Evolutionary conservation across 2,329 filamentous ascomycete genomes (phyloP).

Genomic region (Didymella lethalis): DNA sequence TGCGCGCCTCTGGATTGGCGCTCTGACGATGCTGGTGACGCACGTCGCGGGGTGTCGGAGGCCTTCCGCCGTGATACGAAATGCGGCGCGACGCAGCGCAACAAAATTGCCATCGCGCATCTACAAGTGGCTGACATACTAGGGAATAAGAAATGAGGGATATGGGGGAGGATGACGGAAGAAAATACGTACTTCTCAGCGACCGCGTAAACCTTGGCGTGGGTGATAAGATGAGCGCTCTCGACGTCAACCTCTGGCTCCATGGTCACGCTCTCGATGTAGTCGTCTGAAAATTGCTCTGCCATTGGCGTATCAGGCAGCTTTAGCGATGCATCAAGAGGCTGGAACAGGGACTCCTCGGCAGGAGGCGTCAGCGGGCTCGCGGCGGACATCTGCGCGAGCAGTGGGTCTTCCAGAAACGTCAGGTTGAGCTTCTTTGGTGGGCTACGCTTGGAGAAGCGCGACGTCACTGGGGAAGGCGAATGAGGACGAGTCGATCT

Average conservation of each 20-base stretch:
- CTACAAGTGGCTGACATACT: slow-evolving; percentile 22
- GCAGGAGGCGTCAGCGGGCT: slow-evolving; percentile 36
- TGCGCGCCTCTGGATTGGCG: slow-evolving; percentile 29
- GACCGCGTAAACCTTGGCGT: slow-evolving; percentile 59
- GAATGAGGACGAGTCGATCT: slow-evolving; percentile 37
- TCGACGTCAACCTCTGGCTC: slow-evolving; percentile 50
- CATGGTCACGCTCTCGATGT: slow-evolving; percentile 36
- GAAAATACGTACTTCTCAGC: slow-evolving; percentile 56
- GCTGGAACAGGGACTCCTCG: slow-evolving; percentile 34
- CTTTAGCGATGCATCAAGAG: slow-evolving; percentile 37
- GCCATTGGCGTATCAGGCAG: slow-evolving; percentile 42
- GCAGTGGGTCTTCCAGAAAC: slow-evolving; percentile 49
- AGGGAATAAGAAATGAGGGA: slow-evolving; percentile 26
- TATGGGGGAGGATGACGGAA: slow-evolving; percentile 23
- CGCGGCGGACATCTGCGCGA: slow-evolving; percentile 44
- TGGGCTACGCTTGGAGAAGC: slow-evolving; percentile 24
- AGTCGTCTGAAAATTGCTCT: slow-evolving; percentile 47
- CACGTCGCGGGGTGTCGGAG: slow-evolving; percentile 42
- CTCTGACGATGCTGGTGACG: slow-evolving; percentile 33
- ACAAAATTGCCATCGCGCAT: slow-evolving; percentile 16
- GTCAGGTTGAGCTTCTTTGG: slow-evolving; percentile 44
- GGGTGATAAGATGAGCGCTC: slow-evolving; percentile 54
- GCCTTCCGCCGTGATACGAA: slow-evolving; percentile 32
- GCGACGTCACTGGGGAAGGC: slow-evolving; percentile 27
- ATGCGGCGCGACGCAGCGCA: slow-evolving; percentile 28